phyloP scores from a whole-genome alignment of 805 yeast genomes.

The Monosporozyma aerobia region DNA sequence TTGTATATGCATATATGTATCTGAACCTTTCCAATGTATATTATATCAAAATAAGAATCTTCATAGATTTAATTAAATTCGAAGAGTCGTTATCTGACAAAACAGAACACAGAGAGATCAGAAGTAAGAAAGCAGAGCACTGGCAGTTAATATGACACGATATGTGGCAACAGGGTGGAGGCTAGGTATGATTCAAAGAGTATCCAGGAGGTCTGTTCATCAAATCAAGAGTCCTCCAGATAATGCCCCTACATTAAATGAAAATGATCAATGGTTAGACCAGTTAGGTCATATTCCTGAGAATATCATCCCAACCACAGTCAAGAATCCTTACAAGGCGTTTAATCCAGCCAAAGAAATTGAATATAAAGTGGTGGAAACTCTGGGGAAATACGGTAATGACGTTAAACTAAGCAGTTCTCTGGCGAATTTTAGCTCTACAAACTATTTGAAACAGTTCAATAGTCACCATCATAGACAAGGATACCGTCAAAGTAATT shows the following conservation, averaged over 20 bases:
- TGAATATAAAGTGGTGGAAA: conserved; percentile 9
- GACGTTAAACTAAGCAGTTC: conserved; percentile 17
- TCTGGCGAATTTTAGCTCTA: conserved; percentile 20
- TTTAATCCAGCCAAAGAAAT: neutral
- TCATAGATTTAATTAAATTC: neutral
- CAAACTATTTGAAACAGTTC: conserved; percentile 24
- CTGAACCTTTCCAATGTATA: neutral
- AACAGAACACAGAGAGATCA: neutral
- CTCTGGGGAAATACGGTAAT: conserved; percentile 17
- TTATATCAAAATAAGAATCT: neutral
- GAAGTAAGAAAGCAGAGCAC: neutral
- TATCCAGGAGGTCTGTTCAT: neutral
- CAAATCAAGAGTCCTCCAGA: conserved; percentile 20
- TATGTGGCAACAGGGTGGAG: neutral
- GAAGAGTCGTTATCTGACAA: neutral
- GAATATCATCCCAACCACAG: neutral
- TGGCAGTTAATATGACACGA: neutral
- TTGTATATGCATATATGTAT: neutral
- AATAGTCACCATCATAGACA: conserved; percentile 38
- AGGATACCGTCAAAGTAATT: conserved; percentile 33
- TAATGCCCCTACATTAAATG: conserved; percentile 35
- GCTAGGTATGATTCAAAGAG: neutral
- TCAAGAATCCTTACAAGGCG: neutral
- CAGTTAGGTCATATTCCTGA: conserved; percentile 6
- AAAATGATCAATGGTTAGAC: conserved; percentile 37